Conservation (phyloP, 805 yeast species). For the Ogataea thermomethanolica region DNA sequence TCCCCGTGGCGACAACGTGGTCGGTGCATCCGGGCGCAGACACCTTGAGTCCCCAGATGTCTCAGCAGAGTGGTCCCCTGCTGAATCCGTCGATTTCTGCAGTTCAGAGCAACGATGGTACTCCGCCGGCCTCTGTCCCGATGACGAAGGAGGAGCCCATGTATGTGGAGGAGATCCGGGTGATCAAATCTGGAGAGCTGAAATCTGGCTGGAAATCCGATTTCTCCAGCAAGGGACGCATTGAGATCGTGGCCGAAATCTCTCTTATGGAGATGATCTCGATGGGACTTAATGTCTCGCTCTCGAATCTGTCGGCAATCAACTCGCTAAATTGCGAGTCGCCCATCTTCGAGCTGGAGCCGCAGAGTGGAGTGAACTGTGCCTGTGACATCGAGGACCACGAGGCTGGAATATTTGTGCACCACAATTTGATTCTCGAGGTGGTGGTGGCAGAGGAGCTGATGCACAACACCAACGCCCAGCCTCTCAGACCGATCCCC, state of each 20-base stretch:
- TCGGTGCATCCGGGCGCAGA: conserved; percentile 19
- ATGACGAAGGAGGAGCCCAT: conserved; percentile 25
- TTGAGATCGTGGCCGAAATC: conserved; percentile 75
- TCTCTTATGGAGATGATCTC: conserved; percentile 57
- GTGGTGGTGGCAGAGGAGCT: conserved; percentile 92
- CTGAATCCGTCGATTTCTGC: conserved; percentile 7
- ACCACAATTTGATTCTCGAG: conserved; percentile 78
- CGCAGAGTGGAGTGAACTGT: conserved; percentile 43
- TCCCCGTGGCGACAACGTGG: conserved; percentile 30
- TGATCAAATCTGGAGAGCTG: conserved; percentile 74
- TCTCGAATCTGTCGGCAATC: conserved; percentile 28
- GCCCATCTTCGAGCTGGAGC: conserved; percentile 28
- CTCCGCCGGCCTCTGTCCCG: conserved; percentile 5
- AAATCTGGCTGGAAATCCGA: conserved; percentile 96
- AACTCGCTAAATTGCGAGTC: conserved; percentile 33
- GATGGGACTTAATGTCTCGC: conserved; percentile 36
- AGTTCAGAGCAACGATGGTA: neutral
- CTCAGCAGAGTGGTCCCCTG: conserved; percentile 8
- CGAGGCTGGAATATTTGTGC: conserved; percentile 68
- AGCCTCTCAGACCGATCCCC: conserved; percentile 17
- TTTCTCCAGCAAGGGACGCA: conserved; percentile 69
- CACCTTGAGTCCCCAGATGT: conserved; percentile 10
- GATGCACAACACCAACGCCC: conserved; percentile 36
- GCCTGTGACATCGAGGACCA: conserved; percentile 84
- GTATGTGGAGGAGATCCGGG: conserved; percentile 69